Base-by-base conservation (phyloP, 1,139 yeast genomes). In the Saccharomycopsis hybrid region DNA sequence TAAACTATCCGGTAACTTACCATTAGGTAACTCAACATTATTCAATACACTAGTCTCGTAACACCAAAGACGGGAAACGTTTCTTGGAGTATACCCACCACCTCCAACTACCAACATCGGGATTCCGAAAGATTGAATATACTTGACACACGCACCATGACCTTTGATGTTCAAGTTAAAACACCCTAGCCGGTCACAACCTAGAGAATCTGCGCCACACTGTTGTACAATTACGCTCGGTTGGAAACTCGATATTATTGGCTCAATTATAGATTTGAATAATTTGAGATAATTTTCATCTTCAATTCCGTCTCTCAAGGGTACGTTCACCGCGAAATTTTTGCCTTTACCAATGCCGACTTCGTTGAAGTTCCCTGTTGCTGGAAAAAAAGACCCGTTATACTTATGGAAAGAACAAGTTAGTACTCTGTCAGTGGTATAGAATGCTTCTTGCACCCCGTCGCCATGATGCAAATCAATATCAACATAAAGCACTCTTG, bases 401-500 rank as follows among this genome's bases (percentile, higher is more conserved):
- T 87, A 92, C 65, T 92, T 92, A 69, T 92, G 98, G 69, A 92
- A 88, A 25, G 96, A 85, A 44, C 87, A 82, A 0, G 97, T 90
- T 92, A 89, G 87, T 30, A 92, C 98, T 52, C 97, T 70, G 65
- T 92, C 97, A 1, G 97, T 87, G 40, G 95, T 81, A 64, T 90
- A 88, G 60, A 92, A 92, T 1, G 97, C 97, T 65, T 92, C 97
- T 64, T 92, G 97, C 1, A 92, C 98, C 50, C 97, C 98, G 64
- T 92, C 98, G 28, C 98, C 98, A 63, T 92, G 98, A 65, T 92
- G 98, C 29, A 92, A 78, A 65, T 92, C 98, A 50, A 90, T 90
- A 66, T 92, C 98, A 51, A 92, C 88, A 63, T 92, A 92, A 61
- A 92, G 71, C 3, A 92, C 97, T 51, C 97, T 74, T 4, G 97